These are phyloP conservation scores for Vitis vinifera DNA, from an alignment of 164 flowering plant genomes.

Conservation along the genomic window ASM3070453v1 NC_081812.1:20213501-20214000, in stretches of 20 bases:
- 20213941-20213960: conserved; percentile 97
- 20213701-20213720: neutral
- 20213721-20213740: neutral
- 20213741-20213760: neutral
- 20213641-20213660: neutral
- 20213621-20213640: neutral
- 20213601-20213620: too few relatives aligned
- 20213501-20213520: neutral
- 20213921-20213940: conserved; percentile 88
- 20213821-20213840: too few relatives aligned
- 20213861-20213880: conserved; percentile 4
- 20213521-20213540: neutral
- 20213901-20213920: conserved; percentile 94
- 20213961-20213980: conserved; percentile 89
- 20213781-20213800: neutral
- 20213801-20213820: too few relatives aligned
- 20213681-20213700: too few relatives aligned
- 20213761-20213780: neutral
- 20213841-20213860: neutral
- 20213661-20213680: neutral
- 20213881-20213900: conserved; percentile 90
- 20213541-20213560: neutral
- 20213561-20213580: too few relatives aligned
- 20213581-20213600: too few relatives aligned
- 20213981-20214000: conserved; percentile 96